Percentiles rank a stretch among this genome's conserved stretches.
phyloP scores from a whole-genome alignment of 208 protist species.

The Trypanosoma brucei region DNA sequence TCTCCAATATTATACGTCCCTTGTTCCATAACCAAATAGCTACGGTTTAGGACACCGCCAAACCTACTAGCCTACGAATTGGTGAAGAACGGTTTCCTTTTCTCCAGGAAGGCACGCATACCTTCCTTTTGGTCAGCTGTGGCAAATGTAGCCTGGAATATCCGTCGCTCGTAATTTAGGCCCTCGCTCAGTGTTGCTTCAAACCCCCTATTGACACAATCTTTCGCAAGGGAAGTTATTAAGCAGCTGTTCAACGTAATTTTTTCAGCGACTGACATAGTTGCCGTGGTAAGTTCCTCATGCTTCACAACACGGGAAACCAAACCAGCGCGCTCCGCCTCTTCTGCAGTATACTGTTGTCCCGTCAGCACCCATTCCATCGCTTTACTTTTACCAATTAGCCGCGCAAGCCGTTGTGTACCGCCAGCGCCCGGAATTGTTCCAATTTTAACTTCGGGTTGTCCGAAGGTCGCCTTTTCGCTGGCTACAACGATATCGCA shows the following conservation, averaged over 20 bases:
- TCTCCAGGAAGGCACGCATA: conserved; percentile 91
- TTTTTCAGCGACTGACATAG: conserved; percentile 57
- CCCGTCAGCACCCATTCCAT: conserved; percentile 93
- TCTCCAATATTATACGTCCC: no score
- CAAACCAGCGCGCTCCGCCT: conserved; percentile 78
- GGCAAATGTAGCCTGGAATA: conserved; percentile 89
- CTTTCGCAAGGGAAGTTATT: conserved; percentile 85
- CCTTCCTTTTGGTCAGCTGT: conserved; percentile 91
- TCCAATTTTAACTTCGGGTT: conserved; percentile 91
- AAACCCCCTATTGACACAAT: conserved; percentile 80
- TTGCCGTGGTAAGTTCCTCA: conserved; percentile 57
- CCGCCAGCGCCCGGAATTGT: conserved; percentile 93
- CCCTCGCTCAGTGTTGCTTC: conserved; percentile 71
- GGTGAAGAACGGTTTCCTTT: conserved; percentile 83
- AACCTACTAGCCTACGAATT: conserved; percentile 48
- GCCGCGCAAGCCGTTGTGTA: conserved; percentile 85
- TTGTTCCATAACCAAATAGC: no score
- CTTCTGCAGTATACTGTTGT: conserved; percentile 58
- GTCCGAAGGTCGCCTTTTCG: conserved; percentile 82
- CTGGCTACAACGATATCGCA: conserved; percentile 89
- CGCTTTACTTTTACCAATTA: conserved; percentile 89
- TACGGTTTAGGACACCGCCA: neutral
- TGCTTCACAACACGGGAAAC: conserved; percentile 84
- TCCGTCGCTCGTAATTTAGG: conserved; percentile 75
- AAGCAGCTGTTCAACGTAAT: conserved; percentile 79